Percentiles rank a stretch among this genome's conserved stretches.
Conservation (phyloP, 192 early-diverging fungal genomes). For the Linnemannia zychae region DNA sequence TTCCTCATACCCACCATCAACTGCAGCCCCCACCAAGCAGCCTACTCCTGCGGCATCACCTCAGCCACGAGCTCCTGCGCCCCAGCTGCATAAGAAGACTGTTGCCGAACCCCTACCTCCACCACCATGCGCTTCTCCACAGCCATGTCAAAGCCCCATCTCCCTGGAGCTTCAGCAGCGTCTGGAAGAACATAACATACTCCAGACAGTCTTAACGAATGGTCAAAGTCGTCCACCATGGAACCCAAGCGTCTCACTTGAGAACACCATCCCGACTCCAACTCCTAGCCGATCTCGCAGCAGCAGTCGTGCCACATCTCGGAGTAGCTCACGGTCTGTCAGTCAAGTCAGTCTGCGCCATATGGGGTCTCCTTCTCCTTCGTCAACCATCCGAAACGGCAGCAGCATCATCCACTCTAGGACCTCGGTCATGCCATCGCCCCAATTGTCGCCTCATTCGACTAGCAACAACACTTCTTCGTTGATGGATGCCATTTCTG, state of each 20-base stretch:
- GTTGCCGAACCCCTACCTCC: background rate
- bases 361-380: background rate
- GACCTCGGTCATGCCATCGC: constrained; percentile 7
- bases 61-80: background rate
- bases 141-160: background rate
- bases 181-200: constrained; percentile 42
- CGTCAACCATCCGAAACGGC: background rate
- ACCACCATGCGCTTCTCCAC: background rate
- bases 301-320: constrained; percentile 16
- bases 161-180: constrained; percentile 41
- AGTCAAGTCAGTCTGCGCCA: constrained; percentile 43
- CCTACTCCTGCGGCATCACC: constrained; percentile 36
- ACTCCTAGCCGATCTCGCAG: constrained; percentile 25
- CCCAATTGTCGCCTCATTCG: constrained; percentile 16
- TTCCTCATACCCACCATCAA: constrained; percentile 27
- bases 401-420: constrained; percentile 4
- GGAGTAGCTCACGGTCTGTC: constrained; percentile 31
- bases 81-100: constrained; percentile 15
- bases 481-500: constrained; percentile 16
- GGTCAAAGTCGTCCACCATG: constrained; percentile 29
- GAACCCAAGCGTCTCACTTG: constrained; percentile 50
- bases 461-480: constrained; percentile 1
- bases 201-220: constrained; percentile 16
- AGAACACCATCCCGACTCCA: background rate
- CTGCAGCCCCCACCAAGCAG: constrained; percentile 32